Evolutionary conservation across 495 filamentous ascomycete species (phyloP).

Genomic region (Aspergillus cristatus): DNA sequence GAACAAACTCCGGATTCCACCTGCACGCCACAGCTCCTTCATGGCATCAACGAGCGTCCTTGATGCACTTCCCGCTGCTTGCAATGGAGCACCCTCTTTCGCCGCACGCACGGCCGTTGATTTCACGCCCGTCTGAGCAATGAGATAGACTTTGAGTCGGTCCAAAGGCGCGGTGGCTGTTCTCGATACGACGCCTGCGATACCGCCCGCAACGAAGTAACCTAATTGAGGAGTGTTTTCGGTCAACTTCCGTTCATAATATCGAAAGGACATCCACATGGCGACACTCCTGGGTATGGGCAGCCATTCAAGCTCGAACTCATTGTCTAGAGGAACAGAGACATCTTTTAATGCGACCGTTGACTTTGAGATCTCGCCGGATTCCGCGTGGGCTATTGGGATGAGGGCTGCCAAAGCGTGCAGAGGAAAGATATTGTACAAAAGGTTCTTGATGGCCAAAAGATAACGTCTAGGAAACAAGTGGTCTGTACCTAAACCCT

Average conservation of each 20-base stretch:
- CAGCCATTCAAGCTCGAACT: conserved; percentile 37
- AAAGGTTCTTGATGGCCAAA: conserved; percentile 26
- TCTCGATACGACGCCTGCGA: conserved; percentile 84
- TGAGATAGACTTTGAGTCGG: conserved; percentile 93
- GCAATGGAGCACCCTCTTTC: conserved; percentile 59
- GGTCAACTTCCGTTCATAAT: conserved; percentile 51
- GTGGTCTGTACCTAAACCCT: conserved; percentile 86
- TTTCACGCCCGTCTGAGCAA: conserved; percentile 70
- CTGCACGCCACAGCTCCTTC: conserved; percentile 69
- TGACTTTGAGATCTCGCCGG: conserved; percentile 14
- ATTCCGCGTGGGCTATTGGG: conserved; percentile 32
- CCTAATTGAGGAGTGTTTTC: conserved; percentile 65
- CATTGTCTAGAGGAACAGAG: conserved; percentile 24
- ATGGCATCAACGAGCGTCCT: conserved; percentile 63
- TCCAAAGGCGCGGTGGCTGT: conserved; percentile 93
- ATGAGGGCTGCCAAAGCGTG: conserved; percentile 30
- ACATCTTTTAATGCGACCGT: conserved; percentile 20
- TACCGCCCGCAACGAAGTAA: conserved; percentile 92
- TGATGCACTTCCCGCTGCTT: conserved; percentile 56
- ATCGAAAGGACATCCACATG: conserved; percentile 41
- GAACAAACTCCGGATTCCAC: conserved; percentile 88
- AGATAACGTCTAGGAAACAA: conserved; percentile 54
- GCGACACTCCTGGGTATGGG: conserved; percentile 36
- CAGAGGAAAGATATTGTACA: conserved; percentile 33
- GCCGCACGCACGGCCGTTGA: conserved; percentile 53